Percentiles rank a stretch among this genome's conserved stretches.
phyloP scores from a whole-genome alignment of 805 yeast genomes.

The Spathaspora passalidarum region DNA sequence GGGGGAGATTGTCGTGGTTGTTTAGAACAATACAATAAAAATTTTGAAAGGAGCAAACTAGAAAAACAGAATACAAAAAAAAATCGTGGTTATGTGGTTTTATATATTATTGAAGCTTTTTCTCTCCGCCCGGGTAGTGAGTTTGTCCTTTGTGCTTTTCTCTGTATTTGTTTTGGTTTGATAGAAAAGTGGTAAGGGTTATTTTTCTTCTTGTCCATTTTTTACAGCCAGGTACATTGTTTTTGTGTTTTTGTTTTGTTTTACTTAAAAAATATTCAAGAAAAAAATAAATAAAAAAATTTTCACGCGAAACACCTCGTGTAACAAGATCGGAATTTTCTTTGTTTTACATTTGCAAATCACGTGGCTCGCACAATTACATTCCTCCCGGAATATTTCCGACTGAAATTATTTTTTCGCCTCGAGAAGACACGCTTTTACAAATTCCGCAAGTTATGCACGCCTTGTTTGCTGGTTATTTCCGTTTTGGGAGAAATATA shows the following conservation, averaged over 20 bases:
- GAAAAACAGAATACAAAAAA: background rate
- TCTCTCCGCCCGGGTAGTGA: too few relatives aligned
- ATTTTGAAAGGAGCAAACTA: background rate
- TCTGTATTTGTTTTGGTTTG: background rate
- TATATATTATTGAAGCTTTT: background rate
- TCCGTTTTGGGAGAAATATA: background rate
- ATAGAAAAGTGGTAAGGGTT: background rate
- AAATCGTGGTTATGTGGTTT: background rate
- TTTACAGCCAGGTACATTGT: slow-evolving; percentile 1
- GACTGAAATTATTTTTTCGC: background rate
- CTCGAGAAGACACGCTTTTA: background rate
- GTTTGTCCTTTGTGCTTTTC: background rate
- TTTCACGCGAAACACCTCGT: background rate
- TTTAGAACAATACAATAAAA: background rate
- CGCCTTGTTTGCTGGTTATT: background rate
- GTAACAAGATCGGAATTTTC: background rate
- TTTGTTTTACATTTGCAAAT: background rate
- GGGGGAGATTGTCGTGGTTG: background rate
- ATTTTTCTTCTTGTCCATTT: background rate
- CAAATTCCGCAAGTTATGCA: background rate
- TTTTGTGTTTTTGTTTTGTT: background rate
- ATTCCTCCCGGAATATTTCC: background rate
- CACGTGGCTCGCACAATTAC: background rate
- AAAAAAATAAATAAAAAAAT: background rate
- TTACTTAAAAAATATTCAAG: too few relatives aligned